Base-by-base conservation (phyloP, 179 eudicot species). In the Gypsophila paniculata region DNA sequence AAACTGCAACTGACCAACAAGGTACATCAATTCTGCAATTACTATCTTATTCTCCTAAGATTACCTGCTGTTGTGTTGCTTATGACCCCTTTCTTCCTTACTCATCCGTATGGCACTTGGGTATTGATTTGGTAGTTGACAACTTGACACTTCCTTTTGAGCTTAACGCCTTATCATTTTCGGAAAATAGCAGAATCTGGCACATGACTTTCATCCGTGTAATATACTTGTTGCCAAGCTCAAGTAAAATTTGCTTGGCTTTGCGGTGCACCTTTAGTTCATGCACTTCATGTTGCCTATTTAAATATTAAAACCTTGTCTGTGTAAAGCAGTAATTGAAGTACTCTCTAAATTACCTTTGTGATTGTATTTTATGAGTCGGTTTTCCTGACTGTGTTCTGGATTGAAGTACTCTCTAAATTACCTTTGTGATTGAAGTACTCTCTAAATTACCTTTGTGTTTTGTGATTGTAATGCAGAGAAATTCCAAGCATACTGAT, bases 401-500 rank as follows among this genome's bases (percentile, higher is more conserved):
- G n/a, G n/a, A 21, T 46, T 13, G 11, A 65, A 19, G 34, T 42
- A 21, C 11, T 22, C 18, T 52, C 38, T 42, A 13, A 65, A 22
- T 65, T 32, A 22, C 25, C 53, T 22, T n/a, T 4, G 19, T 12
- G 5, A 12, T 21, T 4, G 18, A n/a, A n/a, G n/a, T n/a, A n/a
- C n/a, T n/a, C n/a, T n/a, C n/a, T n/a, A n/a, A n/a, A n/a, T n/a
- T n/a, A n/a, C n/a, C n/a, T n/a, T n/a, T n/a, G n/a, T 65, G 7
- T 46, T 65, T 12, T 42, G 9, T 44, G 22, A 21, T n/a, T n/a
- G n/a, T n/a, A n/a, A 60, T 76, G 80, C 87, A 94, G 99, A 65
- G 87, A 82, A 83, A 88, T 87, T 59, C 86, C 91, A 22, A 79
- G 79, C 42, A 70, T 84, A 69, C 73, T 94, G 57, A 89, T 85